Evolutionary conservation across 805 yeast genomes (phyloP), one percentile per base, ranked within the genome.

Genomic region (Teunomyces atbi): DNA sequence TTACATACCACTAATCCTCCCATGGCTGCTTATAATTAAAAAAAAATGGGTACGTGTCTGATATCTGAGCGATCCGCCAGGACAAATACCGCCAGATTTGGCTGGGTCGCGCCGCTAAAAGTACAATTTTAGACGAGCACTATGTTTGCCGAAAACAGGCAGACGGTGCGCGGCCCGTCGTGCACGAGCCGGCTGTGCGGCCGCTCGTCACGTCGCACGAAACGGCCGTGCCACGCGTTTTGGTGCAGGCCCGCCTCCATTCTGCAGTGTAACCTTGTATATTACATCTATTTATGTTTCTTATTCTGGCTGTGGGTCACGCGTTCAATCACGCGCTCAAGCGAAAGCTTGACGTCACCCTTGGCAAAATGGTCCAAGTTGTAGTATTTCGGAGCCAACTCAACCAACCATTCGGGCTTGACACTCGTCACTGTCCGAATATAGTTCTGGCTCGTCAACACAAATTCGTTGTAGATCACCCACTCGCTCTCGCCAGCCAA

Each of bases 391-490:
- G 92, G 90, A 10, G 91, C 89, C 47, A 83, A 69, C 61, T 90
- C 92, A 41, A 90, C 74, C 56, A 90, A 77, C 97, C 98, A 87
- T 58, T 91, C 97, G 1, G 97, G 95, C 62, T 83, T 85, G 37
- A 94, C 83, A 4, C 84, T 77, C 16, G 97, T 92, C 12, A 92
- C 97, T 0, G 98, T 94, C 60, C 99, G 79, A 49, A 94, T 89
- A 65, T 92, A 94, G 61, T 92, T 94, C 66, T 91, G 87, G 6
- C 95, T 82, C 1, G 99, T 94, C 53, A 92, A 75, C 30, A 92
- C 98, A 70, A 92, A 89, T 70, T 92, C 99, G 67, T 94, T 89
- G 74, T 94, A 94, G 41, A 94, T 76, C 39, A 94, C 88, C 92
- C 96, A 94, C 63, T 92, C 97, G 50, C 84, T 84, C 48, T 88